Base-by-base conservation (phyloP, 176 grass and related monocot genomes). In the Aechmea fasciata region DNA sequence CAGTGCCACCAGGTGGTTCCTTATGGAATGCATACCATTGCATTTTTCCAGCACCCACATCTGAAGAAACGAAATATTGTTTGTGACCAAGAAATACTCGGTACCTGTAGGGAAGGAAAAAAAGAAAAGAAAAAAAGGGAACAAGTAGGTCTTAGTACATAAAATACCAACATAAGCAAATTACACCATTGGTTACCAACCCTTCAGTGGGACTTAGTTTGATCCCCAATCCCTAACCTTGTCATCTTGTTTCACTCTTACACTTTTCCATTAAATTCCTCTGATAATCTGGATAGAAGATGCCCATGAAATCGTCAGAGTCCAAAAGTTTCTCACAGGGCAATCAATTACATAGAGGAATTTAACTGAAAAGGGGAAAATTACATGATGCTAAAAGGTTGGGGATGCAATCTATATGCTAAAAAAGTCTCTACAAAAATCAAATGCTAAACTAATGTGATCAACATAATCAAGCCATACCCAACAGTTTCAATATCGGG, bases 11-110 rank as follows among this genome's bases (percentile, higher is more conserved):
- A 83, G 94, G 78, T 52, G 82, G 76, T 74, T 97, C 94, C 2
- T 97, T 97, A 71, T 97, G 84, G 81, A 97, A 97, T 67, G 82
- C 94, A 81, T 97, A 97, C 89, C 94, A 97, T 70, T 97, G 94
- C 94, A 97, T 97, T 87, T 97, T 97, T 48, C 94, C 94, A 73
- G 61, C 94, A 65, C 94, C 94, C 1, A 97, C 94, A 78, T 97
- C 94, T 47, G 94, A 97, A 48, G 94, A 97, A 41, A 97, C 94
- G 22, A 97, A 97, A 85, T 97, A 97, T 78, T 97, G 89, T 48
- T 90, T 97, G 84, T 97, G 94, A 54, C 94, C 94, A 72, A 97
- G 86, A 85, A 93, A 97, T 71, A 93, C 94, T 49, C 89, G 86
- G 41, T 97, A 97, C 68, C 94, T 93, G 74, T 24, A 81, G 71